Conservation (phyloP, 2,329 filamentous ascomycete genomes). For the Stemphylium lycopersici region DNA sequence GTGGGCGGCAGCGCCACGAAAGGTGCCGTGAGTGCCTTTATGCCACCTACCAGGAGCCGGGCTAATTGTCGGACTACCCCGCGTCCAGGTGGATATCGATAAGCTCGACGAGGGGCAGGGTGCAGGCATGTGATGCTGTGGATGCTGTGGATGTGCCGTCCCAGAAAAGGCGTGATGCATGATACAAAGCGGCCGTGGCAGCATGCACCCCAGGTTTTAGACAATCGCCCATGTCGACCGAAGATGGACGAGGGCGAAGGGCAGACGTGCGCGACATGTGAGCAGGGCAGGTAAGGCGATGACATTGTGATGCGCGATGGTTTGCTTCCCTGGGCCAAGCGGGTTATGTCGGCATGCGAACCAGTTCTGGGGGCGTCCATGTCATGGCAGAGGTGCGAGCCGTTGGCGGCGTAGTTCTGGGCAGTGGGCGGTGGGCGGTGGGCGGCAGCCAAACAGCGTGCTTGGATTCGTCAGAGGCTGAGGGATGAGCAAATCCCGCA, state of each 20-base stretch:
- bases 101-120: conserved; percentile 3
- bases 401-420: conserved; percentile 5
- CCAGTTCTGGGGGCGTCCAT: neutral
- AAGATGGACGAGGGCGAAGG: neutral
- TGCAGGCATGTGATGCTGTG: neutral
- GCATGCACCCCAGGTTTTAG: neutral
- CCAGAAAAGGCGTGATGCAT: neutral
- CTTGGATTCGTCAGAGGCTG: conserved; percentile 13
- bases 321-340: conserved; percentile 6
- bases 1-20: neutral
- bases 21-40: neutral
- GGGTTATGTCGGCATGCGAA: conserved; percentile 11
- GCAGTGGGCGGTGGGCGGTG: too few relatives aligned
- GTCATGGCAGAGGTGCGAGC: neutral
- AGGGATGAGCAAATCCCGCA: neutral
- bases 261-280: neutral
- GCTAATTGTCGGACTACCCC: conserved; percentile 11
- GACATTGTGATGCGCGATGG: neutral
- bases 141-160: neutral
- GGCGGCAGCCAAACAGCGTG: conserved; percentile 11
- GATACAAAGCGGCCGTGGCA: conserved; percentile 1
- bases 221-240: neutral
- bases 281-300: neutral
- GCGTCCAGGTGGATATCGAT: conserved; percentile 6
- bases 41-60: neutral